Evolutionary conservation across 208 protist species (phyloP).

Genomic region (Naegleria lovaniensis): DNA sequence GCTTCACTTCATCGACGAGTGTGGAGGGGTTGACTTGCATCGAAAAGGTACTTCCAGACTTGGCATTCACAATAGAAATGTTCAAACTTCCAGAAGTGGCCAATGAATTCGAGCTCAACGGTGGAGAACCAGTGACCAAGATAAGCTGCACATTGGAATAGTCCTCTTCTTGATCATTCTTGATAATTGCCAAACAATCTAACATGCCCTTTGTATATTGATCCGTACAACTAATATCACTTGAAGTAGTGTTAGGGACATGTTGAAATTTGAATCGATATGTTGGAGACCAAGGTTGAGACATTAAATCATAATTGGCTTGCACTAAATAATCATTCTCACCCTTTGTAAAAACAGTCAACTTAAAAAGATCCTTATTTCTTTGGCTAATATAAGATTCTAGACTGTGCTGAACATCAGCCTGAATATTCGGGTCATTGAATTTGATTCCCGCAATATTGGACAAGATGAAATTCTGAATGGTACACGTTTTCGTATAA

Average conservation of each 20-base stretch:
- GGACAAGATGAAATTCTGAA: background rate
- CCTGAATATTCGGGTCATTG: background rate
- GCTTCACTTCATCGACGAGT: background rate
- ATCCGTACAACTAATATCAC: too few species aligned
- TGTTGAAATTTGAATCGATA: background rate
- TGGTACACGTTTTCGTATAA: background rate
- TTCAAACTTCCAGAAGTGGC: background rate
- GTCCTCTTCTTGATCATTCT: slow-evolving; percentile 8
- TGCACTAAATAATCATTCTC: background rate
- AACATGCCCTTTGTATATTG: background rate
- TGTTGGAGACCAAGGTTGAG: background rate
- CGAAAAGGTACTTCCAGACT: background rate
- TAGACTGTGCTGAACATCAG: background rate
- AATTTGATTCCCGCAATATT: background rate
- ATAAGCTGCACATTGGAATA: background rate
- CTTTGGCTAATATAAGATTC: background rate
- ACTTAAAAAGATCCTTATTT: background rate
- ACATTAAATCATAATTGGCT: background rate
- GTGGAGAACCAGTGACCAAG: background rate
- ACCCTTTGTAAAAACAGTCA: background rate
- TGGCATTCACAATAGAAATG: background rate
- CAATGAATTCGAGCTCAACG: background rate
- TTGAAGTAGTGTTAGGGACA: too few species aligned
- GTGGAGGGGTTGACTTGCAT: background rate
- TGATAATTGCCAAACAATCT: background rate